Conservation (phyloP, 352 stramenopile genomes). For the Phytophthora capsici region DNA sequence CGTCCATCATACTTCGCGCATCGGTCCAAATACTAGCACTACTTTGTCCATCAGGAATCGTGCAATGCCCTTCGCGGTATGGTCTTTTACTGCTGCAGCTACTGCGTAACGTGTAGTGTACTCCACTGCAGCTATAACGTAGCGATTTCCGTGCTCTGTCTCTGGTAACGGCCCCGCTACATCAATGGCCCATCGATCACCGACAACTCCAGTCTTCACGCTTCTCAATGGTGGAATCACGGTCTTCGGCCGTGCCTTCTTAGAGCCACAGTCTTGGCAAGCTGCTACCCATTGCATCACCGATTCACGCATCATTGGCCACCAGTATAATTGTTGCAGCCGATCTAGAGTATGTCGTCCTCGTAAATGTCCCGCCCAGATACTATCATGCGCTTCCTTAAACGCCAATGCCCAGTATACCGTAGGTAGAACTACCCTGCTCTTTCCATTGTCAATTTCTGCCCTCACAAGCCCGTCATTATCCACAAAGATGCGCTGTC, state of each 20-base stretch:
- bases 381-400: constrained; percentile 16
- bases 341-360: background rate
- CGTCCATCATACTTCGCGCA: too few relatives aligned
- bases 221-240: constrained; percentile 6
- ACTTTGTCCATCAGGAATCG: too few relatives aligned
- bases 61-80: too few relatives aligned
- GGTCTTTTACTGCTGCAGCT: too few relatives aligned
- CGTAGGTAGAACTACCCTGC: background rate
- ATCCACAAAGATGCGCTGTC: background rate
- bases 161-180: constrained; percentile 4
- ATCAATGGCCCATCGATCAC: constrained; percentile 15
- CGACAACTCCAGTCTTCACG: background rate
- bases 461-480: background rate
- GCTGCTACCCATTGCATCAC: background rate
- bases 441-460: background rate
- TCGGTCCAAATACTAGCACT: too few relatives aligned
- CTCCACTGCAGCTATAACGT: constrained; percentile 16
- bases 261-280: constrained; percentile 3
- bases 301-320: background rate
- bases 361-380: constrained; percentile 6
- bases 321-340: background rate
- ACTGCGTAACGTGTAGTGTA: too few relatives aligned
- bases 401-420: constrained; percentile 8
- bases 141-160: background rate
- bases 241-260: background rate